Evolutionary conservation across 1,284 basidiomycete genomes (phyloP), one percentile per base, ranked within the genome.

Genomic region (Moesziomyces parantarcticus): DNA sequence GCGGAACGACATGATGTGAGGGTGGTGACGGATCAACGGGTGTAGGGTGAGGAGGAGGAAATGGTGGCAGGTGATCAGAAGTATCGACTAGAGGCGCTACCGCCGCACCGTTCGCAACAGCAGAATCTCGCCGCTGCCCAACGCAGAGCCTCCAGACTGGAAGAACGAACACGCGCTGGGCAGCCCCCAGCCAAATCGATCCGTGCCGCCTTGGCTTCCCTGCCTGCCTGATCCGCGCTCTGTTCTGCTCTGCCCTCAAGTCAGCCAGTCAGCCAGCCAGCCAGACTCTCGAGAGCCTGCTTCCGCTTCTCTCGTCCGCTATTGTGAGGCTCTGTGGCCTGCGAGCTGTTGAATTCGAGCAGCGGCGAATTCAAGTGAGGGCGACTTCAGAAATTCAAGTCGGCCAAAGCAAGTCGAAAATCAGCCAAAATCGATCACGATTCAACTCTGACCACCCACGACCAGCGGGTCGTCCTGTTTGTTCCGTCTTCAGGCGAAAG

Each of bases 1-100:
- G 43, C 59, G 56, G 63, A 63, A 70, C 56, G 72, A 69, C 72
- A 75, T 72, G 57, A 20, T 47, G 64, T 50, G 64, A 55, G 23
- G 41, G 42, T 34, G 56, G 22, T 20, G 51, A 42, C 36, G 32
- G 23, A 43, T 11, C 11, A 25, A 22, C 26, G 45, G 14, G 32
- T n/a, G n/a, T 48, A 52, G 45, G 64, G 34, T 32, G 51, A 26
- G 26, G 56, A 29, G 39, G 56, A 51, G 26, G 4, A 51, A 29
- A 47, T 50, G 47, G 49, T 50, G 49, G 36, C 16, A 50, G 53
- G 47, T 32, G 40, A 40, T 47, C 36, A 39, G 36, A 39, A 39
- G 36, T 18, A 39, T 39, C 36, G 16, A 32, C 29, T 8, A 32
- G 29, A 32, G 10, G 29, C 29, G 29, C 29, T 32, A 32, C 36